Evolutionary conservation across 2,329 filamentous ascomycete genomes (phyloP).

Genomic region (Alternaria brassicicola): DNA sequence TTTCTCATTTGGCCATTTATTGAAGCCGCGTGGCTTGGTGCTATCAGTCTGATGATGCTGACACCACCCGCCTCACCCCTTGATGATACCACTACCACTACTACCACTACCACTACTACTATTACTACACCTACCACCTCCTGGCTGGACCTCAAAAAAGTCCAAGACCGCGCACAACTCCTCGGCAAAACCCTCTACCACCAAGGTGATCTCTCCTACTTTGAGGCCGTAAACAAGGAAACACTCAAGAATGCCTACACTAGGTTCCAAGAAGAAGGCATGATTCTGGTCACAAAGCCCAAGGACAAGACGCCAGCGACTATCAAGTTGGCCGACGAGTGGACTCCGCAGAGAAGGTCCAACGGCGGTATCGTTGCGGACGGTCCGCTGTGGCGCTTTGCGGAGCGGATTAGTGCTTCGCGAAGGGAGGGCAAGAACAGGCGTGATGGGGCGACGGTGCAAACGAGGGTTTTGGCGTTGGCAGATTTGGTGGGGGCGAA

Average conservation of each 20-base stretch:
- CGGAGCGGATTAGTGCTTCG: conserved; percentile 81
- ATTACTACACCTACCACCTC: conserved; percentile 50
- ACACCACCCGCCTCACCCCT: conserved; percentile 66
- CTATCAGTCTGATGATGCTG: conserved; percentile 84
- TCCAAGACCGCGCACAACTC: conserved; percentile 80
- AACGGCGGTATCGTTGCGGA: conserved; percentile 67
- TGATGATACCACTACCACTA: conserved; percentile 43
- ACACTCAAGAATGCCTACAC: conserved; percentile 92
- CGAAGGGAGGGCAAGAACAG: conserved; percentile 94
- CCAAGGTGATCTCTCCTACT: conserved; percentile 95
- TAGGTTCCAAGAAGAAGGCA: conserved; percentile 88
- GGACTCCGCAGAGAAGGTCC: conserved; percentile 68
- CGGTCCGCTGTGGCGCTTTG: conserved; percentile 89
- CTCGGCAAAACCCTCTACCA: conserved; percentile 96
- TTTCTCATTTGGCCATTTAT: conserved; percentile 99
- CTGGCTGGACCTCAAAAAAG: conserved; percentile 80
- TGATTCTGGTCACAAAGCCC: conserved; percentile 72
- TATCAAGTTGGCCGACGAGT: conserved; percentile 74
- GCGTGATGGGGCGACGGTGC: conserved; percentile 89
- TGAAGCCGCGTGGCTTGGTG: conserved; percentile 90
- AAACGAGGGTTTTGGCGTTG: conserved; percentile 76
- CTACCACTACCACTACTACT: conserved; percentile 37
- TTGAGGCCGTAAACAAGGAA: conserved; percentile 98
- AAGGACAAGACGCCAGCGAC: conserved; percentile 69
- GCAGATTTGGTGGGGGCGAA: conserved; percentile 74